These are phyloP conservation scores for Aphanomyces euteiches DNA, from an alignment of 352 stramenopile genomes.

Conservation along the genomic window DNA sequence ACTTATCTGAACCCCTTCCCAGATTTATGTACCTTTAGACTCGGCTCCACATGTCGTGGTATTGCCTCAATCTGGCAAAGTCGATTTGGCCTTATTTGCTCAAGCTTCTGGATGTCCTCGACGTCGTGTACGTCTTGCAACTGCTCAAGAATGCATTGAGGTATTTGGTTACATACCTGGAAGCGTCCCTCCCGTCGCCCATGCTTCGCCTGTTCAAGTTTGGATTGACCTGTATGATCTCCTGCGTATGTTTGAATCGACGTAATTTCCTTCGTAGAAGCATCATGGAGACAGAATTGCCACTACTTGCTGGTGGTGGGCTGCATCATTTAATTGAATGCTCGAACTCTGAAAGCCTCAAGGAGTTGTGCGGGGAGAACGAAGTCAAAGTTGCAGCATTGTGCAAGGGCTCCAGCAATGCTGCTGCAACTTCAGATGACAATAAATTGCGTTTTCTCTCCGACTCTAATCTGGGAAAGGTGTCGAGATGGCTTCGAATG, in stretches of 20 bases:
- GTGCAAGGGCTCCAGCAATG: not conserved
- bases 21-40: not conserved
- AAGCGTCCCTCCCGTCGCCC: slow-evolving; percentile 1
- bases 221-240: slow-evolving; percentile 9
- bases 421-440: not conserved
- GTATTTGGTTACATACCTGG: slow-evolving; percentile 12
- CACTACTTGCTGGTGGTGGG: slow-evolving; percentile 2
- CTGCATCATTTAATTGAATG: slow-evolving; percentile 1
- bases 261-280: not conserved
- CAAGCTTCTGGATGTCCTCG: not conserved
- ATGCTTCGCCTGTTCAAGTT: not conserved
- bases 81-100: slow-evolving; percentile 16
- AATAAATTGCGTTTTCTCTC: slow-evolving; percentile 4
- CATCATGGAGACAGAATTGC: not conserved
- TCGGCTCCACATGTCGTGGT: slow-evolving; percentile 5
- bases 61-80: not conserved
- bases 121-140: slow-evolving; percentile 13
- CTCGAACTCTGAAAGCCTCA: not conserved
- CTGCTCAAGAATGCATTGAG: slow-evolving; percentile 2
- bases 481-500: slow-evolving; percentile 21
- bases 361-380: not conserved
- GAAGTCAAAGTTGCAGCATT: not conserved
- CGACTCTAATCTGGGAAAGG: not conserved
- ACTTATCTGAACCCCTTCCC: not conserved
- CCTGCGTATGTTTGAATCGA: not conserved